These are phyloP conservation scores for Stephanocyclus meneghinianus DNA, from an alignment of 352 stramenopile genomes.

Conservation along the genomic window DNA sequence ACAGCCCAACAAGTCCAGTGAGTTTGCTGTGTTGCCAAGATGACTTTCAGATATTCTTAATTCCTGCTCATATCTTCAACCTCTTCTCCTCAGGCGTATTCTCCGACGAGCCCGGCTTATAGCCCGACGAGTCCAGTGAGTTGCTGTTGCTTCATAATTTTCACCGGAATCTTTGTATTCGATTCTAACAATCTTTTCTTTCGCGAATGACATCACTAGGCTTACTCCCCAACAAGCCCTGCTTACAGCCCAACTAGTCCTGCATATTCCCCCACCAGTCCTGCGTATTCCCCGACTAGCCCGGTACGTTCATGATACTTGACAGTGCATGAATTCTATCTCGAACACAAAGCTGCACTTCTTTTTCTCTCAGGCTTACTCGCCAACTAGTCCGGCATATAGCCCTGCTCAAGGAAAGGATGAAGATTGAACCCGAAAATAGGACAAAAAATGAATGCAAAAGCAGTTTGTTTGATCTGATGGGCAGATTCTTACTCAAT, in stretches of 20 bases:
- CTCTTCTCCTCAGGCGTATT: constrained; percentile 83
- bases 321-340: constrained; percentile 72
- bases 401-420: constrained; percentile 69
- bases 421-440: constrained; percentile 7
- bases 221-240: constrained; percentile 83
- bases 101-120: constrained; percentile 84
- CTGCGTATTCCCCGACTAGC: constrained; percentile 84
- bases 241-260: constrained; percentile 76
- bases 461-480: neutral
- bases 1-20: constrained; percentile 86
- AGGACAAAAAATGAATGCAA: neutral
- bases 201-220: constrained; percentile 44
- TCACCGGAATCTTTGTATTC: constrained; percentile 39
- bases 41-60: constrained; percentile 64
- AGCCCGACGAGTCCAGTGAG: constrained; percentile 83
- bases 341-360: constrained; percentile 81
- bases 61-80: constrained; percentile 81
- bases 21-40: constrained; percentile 84
- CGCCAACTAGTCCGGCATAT: constrained; percentile 65
- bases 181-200: constrained; percentile 68
- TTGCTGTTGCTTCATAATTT: constrained; percentile 69
- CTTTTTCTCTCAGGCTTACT: constrained; percentile 42
- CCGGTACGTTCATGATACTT: constrained; percentile 78
- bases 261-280: constrained; percentile 83
- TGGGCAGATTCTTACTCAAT: neutral